Conservation (phyloP, 1,284 basidiomycete species). For the Flammula alnicola region DNA sequence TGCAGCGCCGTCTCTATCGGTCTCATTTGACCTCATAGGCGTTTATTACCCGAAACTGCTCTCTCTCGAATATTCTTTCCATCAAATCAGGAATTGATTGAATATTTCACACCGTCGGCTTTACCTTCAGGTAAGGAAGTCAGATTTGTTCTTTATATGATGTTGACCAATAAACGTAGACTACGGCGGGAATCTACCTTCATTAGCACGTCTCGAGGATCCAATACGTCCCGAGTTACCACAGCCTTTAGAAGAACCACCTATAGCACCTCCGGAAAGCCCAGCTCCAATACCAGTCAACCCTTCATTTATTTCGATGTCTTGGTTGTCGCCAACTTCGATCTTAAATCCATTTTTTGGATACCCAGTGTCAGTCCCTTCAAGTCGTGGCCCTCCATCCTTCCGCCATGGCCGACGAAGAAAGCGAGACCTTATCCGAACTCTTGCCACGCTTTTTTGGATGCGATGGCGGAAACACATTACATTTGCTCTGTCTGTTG, state of each 20-base stretch:
- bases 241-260: slow-evolving; percentile 24
- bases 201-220: slow-evolving; percentile 51
- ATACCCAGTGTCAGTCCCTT: slow-evolving; percentile 58
- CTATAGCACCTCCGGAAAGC: slow-evolving; percentile 17
- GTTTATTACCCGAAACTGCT: slow-evolving; percentile 70
- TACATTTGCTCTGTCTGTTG: slow-evolving; percentile 35
- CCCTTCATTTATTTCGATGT: slow-evolving; percentile 29
- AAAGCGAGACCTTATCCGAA: slow-evolving; percentile 72
- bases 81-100: slow-evolving; percentile 58
- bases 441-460: slow-evolving; percentile 71
- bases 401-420: slow-evolving; percentile 66
- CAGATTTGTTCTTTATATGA: neutral
- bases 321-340: slow-evolving; percentile 56
- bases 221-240: slow-evolving; percentile 39
- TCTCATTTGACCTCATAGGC: slow-evolving; percentile 42
- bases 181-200: slow-evolving; percentile 60
- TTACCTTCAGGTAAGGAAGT: slow-evolving; percentile 59
- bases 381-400: slow-evolving; percentile 41
- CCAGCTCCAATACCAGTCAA: slow-evolving; percentile 21
- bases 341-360: slow-evolving; percentile 81
- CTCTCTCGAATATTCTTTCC: slow-evolving; percentile 79
- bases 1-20: slow-evolving; percentile 8
- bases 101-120: slow-evolving; percentile 57
- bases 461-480: slow-evolving; percentile 57
- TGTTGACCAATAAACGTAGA: slow-evolving; percentile 43